Base-by-base conservation (phyloP, 2,329 filamentous ascomycete genomes). In the Furcasterigmium furcatum region DNA sequence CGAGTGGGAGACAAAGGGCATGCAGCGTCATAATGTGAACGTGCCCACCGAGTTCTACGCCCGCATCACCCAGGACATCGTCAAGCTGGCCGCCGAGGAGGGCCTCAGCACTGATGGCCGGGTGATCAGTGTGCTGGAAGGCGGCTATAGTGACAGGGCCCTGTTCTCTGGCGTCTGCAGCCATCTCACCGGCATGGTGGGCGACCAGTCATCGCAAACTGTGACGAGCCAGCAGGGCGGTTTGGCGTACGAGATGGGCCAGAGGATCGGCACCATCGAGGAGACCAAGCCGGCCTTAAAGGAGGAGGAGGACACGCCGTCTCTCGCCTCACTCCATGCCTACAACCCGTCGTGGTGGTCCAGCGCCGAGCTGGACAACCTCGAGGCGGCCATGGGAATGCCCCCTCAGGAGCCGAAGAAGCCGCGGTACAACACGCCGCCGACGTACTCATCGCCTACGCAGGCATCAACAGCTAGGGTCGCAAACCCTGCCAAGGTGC, bases 31-130 rank as follows among this genome's bases (percentile, higher is more conserved):
- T 65, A 86, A 88, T 47, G 91, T 96, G 58, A 96, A 96, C 59
- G 94, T 99, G 3, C 92, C 94, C 0, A 99, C 92, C 0, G 89
- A 92, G 44, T 99, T 99, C 62, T 99, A 97, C 61, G 94, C 94
- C 41, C 83, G 87, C 2, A 87, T 99, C 52, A 92, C 92, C 0
- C 79, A 84, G 38, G 94, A 99, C 59, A 80, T 96, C 4, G 85
- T 95, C 13, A 82, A 79, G 40, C 72, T 99, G 48, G 87, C 95
- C 0, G 79, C 88, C 34, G 91, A 96, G 61, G 84, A 88, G 55
- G 87, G 79, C 2, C 79, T 88, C 2, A 78, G 80, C 22, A 88
- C 89, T 2, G 86, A 95, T 21, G 92, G 92, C 3, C 80, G 94
- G 38, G 77, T 97, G 19, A 85, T 99, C 59, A 97, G 92, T 62